Evolutionary conservation across 2,329 filamentous ascomycete genomes (phyloP).

Genomic region (Arthrobotrys musiformis): DNA sequence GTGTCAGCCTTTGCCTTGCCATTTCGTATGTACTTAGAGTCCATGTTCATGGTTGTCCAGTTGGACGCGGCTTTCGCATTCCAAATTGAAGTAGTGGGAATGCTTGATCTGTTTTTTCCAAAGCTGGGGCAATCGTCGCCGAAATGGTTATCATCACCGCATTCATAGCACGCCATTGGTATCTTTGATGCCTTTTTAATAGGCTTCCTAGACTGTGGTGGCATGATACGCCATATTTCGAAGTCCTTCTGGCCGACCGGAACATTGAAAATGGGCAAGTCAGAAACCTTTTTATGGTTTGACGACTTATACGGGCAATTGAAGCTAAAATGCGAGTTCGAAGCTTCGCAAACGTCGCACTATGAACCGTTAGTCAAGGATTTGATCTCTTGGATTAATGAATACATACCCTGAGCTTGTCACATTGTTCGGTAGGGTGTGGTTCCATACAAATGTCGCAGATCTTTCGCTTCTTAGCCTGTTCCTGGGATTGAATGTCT

Average conservation of each 20-base stretch:
- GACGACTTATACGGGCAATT: conserved; percentile 53
- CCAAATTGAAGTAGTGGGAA: conserved; percentile 44
- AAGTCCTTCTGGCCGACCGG: conserved; percentile 47
- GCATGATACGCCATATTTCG: conserved; percentile 50
- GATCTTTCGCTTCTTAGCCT: conserved; percentile 52
- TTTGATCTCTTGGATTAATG: no score
- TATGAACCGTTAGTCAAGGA: conserved; percentile 10
- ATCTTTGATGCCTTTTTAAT: conserved; percentile 33
- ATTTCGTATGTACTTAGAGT: conserved; percentile 38
- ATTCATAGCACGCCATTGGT: conserved; percentile 49
- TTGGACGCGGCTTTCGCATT: conserved; percentile 38
- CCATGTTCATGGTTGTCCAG: conserved; percentile 52
- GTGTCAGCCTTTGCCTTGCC: conserved; percentile 7
- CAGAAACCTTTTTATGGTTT: conserved; percentile 29
- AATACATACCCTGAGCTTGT: conserved; percentile 44
- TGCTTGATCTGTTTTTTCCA: conserved; percentile 21
- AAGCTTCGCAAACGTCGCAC: conserved; percentile 52
- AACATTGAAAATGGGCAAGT: conserved; percentile 52
- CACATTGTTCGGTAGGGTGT: conserved; percentile 44
- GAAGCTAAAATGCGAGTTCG: conserved; percentile 49
- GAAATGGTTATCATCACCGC: conserved; percentile 46
- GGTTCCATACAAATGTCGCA: conserved; percentile 50
- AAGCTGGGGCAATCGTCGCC: conserved; percentile 46
- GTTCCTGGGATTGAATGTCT: conserved; percentile 6
- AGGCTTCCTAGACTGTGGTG: background rate